A percentile compares a stretch with the other conserved stretches of the same genome.
These are phyloP conservation scores for Aspergillus tamarii DNA, from an alignment of 2,329 filamentous ascomycete species.

Conservation along the genomic window DNA sequence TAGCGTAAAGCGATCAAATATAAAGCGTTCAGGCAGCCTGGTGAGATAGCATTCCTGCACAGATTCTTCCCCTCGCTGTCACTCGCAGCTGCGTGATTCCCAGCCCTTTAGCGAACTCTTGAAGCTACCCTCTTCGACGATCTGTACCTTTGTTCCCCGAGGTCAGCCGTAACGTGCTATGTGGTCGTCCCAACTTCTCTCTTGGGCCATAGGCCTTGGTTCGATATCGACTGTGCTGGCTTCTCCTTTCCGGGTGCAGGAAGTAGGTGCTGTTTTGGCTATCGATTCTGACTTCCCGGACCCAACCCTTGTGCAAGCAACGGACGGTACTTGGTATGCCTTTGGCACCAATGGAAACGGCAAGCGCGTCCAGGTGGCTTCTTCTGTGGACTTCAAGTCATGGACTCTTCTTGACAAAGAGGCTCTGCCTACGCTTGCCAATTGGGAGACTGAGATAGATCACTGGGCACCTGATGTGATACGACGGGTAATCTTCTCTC, in stretches of 20 bases:
- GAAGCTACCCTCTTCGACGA: constrained; percentile 7
- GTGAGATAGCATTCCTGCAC: constrained; percentile 1
- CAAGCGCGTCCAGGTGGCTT: constrained; percentile 59
- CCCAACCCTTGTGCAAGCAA: constrained; percentile 51
- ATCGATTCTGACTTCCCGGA: constrained; percentile 46
- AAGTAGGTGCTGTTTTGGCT: constrained; percentile 26
- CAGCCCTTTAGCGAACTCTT: constrained; percentile 6
- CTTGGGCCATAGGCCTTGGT: constrained; percentile 12
- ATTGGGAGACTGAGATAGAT: constrained; percentile 58
- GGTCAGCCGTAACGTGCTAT: constrained; percentile 7
- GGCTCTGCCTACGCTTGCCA: constrained; percentile 55
- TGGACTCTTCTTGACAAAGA: constrained; percentile 57
- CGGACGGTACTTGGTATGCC: constrained; percentile 58
- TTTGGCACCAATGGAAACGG: constrained; percentile 60
- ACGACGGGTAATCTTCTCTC: constrained; percentile 39
- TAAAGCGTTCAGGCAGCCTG: constrained; percentile 15
- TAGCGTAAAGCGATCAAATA: constrained; percentile 3
- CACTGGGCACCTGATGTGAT: constrained; percentile 67
- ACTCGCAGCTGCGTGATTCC: constrained; percentile 8
- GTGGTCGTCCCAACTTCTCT: constrained; percentile 11
- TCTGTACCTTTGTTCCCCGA: neutral
- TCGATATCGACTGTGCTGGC: constrained; percentile 19
- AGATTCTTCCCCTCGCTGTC: neutral
- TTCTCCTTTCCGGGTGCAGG: constrained; percentile 25
- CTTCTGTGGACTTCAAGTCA: constrained; percentile 51